Percentiles rank a stretch among this genome's conserved stretches.
Conservation (phyloP, 2,329 filamentous ascomycete genomes). For the Metarhizium brunneum region DNA sequence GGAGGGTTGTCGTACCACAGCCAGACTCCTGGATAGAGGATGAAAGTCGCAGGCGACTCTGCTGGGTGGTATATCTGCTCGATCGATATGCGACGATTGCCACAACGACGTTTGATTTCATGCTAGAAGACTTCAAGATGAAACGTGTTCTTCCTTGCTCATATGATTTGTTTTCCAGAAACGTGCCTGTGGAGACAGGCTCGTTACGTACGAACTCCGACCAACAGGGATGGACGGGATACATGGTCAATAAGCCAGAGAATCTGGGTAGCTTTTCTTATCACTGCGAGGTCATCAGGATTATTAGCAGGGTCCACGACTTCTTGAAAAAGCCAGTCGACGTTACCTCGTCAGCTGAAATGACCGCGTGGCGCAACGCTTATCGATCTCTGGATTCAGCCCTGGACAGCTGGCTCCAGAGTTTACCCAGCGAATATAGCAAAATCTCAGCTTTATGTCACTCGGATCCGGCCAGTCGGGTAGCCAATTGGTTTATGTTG, state of each 20-base stretch:
- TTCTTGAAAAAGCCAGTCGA: conserved; percentile 32
- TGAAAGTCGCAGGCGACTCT: conserved; percentile 30
- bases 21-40: conserved; percentile 36
- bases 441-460: conserved; percentile 35
- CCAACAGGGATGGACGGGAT: conserved; percentile 15
- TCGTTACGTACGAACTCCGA: conserved; percentile 17
- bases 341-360: conserved; percentile 26
- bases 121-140: conserved; percentile 29
- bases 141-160: conserved; percentile 32
- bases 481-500: conserved; percentile 38
- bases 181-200: conserved; percentile 32
- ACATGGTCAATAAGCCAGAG: conserved; percentile 27
- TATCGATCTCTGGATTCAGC: conserved; percentile 29
- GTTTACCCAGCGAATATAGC: conserved; percentile 33
- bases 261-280: conserved; percentile 36
- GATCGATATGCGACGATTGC: conserved; percentile 34
- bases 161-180: conserved; percentile 34
- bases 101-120: conserved; percentile 31
- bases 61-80: conserved; percentile 36
- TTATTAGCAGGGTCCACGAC: conserved; percentile 32
- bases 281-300: conserved; percentile 34
- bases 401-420: conserved; percentile 32
- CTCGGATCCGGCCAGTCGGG: conserved; percentile 33
- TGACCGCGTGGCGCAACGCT: conserved; percentile 30
- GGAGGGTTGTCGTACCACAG: conserved; percentile 22